Evolutionary conservation across 1,284 basidiomycete species (phyloP).

Genomic region (Puccinia horiana): DNA sequence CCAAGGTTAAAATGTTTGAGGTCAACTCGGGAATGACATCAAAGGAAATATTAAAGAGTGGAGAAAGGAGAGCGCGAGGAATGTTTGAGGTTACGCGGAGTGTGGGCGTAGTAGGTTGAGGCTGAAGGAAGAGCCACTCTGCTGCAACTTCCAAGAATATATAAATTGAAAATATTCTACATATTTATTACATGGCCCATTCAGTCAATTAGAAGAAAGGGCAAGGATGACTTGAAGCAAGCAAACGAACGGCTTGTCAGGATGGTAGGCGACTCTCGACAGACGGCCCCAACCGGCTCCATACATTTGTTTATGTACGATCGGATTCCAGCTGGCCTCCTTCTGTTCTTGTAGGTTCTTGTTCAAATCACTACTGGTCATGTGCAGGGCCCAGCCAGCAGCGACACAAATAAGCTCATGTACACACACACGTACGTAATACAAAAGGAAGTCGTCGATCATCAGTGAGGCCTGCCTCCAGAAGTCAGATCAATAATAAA

Average conservation of each 20-base stretch:
- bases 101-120: not conserved
- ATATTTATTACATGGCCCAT: not conserved
- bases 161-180: not conserved
- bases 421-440: not conserved
- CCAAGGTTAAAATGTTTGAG: not conserved
- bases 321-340: slow-evolving; percentile 7
- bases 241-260: slow-evolving; percentile 11
- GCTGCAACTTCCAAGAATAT: not conserved
- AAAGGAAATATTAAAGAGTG: not conserved
- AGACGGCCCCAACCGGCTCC: slow-evolving; percentile 1
- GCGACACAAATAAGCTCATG: not conserved
- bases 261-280: not conserved
- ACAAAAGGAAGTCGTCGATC: slow-evolving; percentile 2
- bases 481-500: not conserved
- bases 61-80: not conserved
- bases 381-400: not conserved
- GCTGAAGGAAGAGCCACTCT: not conserved
- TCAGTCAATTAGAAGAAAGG: slow-evolving; percentile 19
- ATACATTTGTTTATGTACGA: slow-evolving; percentile 5
- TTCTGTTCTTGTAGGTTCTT: not conserved
- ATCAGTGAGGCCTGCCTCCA: not conserved
- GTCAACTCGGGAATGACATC: not conserved
- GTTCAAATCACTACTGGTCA: not conserved
- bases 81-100: not conserved
- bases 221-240: slow-evolving; percentile 26